A percentile compares a stretch with the other conserved stretches of the same genome.
Conservation (phyloP, 1,284 basidiomycete species). For the Anthracocystis panici-leucophaei region DNA sequence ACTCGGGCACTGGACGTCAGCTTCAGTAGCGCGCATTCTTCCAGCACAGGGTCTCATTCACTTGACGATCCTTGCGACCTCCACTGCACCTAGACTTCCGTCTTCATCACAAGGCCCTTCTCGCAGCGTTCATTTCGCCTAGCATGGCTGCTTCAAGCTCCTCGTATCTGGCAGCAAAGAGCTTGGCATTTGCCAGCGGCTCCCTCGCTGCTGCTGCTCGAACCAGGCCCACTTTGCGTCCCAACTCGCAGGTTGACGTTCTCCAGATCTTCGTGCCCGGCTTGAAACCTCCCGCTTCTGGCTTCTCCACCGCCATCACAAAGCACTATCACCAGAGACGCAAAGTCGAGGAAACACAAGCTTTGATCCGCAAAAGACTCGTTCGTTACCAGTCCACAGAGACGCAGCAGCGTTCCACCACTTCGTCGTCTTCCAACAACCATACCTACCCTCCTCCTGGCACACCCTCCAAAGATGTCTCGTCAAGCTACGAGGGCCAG, state of each 20-base stretch:
- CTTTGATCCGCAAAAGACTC: constrained; percentile 17
- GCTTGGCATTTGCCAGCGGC: constrained; percentile 48
- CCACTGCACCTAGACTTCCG: neutral
- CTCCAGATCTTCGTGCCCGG: constrained; percentile 54
- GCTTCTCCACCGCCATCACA: constrained; percentile 43
- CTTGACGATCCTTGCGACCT: constrained; percentile 10
- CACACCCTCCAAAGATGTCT: constrained; percentile 27
- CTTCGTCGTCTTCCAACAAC: constrained; percentile 15
- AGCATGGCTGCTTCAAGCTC: constrained; percentile 33
- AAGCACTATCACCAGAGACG: constrained; percentile 46
- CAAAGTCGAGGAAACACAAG: constrained; percentile 39
- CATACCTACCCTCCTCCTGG: constrained; percentile 32
- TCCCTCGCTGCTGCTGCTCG: constrained; percentile 41
- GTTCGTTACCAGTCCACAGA: constrained; percentile 49
- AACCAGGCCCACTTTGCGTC: constrained; percentile 29
- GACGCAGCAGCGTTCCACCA: constrained; percentile 23
- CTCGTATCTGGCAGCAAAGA: constrained; percentile 38
- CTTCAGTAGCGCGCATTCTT: neutral
- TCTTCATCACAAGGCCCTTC: neutral
- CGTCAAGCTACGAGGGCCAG: constrained; percentile 38
- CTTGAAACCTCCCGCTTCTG: constrained; percentile 17
- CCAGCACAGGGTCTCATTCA: constrained; percentile 6
- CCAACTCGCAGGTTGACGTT: constrained; percentile 40
- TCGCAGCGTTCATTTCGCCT: neutral
- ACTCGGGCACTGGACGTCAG: neutral